phyloP scores from a whole-genome alignment of 164 flowering plant species.

The Santalum album region DNA sequence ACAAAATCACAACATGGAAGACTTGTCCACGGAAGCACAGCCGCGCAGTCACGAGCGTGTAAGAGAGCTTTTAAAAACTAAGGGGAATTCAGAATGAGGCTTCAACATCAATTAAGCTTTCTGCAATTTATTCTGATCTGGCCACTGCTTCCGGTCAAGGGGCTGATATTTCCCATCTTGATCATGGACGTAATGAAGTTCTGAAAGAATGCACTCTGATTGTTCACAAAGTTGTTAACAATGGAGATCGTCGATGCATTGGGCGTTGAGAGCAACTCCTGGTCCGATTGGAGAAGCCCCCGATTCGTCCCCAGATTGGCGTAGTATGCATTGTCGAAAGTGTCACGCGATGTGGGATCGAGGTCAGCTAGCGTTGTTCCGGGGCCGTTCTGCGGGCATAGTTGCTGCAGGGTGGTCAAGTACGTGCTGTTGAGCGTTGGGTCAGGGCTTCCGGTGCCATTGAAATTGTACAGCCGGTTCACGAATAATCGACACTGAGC shows the following conservation, averaged over 20 bases:
- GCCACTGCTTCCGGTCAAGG: slow-evolving; percentile 10
- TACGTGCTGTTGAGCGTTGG: slow-evolving; percentile 11
- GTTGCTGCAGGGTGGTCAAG: slow-evolving; percentile 5
- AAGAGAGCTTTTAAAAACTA: no score
- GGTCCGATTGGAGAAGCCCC: slow-evolving; percentile 17
- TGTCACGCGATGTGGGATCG: slow-evolving; percentile 6
- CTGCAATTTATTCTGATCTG: slow-evolving; percentile 13
- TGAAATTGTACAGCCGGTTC: slow-evolving; percentile 13
- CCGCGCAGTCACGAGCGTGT: no score
- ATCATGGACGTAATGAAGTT: slow-evolving; percentile 17
- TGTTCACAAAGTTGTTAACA: slow-evolving; percentile 6
- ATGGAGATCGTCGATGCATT: slow-evolving; percentile 2
- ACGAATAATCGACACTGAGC: slow-evolving; percentile 11
- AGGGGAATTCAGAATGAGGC: no score
- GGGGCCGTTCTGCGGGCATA: slow-evolving; percentile 13
- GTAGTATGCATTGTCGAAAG: slow-evolving; percentile 16
- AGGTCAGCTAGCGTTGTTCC: slow-evolving; percentile 9
- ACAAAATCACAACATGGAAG: no score
- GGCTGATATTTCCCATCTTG: slow-evolving; percentile 18
- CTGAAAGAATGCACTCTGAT: slow-evolving; percentile 13
- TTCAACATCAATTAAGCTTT: no score
- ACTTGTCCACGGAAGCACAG: no score
- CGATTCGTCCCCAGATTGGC: slow-evolving; percentile 9
- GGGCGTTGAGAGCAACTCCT: slow-evolving; percentile 11
- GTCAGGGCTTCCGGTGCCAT: slow-evolving; percentile 13